A percentile compares a stretch with the other conserved stretches of the same genome.
Evolutionary conservation across 805 yeast genomes (phyloP).

Genomic region (Kazachstania africana): DNA sequence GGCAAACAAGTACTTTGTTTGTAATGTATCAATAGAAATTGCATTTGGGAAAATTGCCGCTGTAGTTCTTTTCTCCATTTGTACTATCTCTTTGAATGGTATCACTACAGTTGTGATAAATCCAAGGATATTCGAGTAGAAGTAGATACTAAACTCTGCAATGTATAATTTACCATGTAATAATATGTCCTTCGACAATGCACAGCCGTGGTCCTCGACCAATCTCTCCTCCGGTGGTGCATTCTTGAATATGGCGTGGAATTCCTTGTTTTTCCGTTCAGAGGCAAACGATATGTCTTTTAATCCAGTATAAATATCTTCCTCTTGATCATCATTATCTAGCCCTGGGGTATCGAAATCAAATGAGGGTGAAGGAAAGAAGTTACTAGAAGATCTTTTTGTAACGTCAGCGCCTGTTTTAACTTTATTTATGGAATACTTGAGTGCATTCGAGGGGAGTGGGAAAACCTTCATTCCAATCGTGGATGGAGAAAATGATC

Average conservation of each 20-base stretch:
- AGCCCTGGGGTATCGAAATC: not conserved
- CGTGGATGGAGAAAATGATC: constrained; percentile 16
- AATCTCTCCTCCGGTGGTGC: constrained; percentile 32
- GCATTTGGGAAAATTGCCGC: constrained; percentile 64
- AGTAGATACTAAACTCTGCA: constrained; percentile 43
- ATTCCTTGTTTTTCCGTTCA: constrained; percentile 44
- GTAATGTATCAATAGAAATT: constrained; percentile 48
- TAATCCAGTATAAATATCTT: constrained; percentile 4
- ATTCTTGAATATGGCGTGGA: constrained; percentile 46
- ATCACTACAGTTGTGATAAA: constrained; percentile 49
- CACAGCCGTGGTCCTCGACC: constrained; percentile 55
- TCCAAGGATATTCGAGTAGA: constrained; percentile 58
- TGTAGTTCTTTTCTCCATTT: constrained; percentile 52
- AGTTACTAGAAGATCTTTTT: not conserved
- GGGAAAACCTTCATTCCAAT: constrained; percentile 2
- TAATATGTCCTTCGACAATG: constrained; percentile 51
- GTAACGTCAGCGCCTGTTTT: constrained; percentile 5
- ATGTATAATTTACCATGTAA: constrained; percentile 57
- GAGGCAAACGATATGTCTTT: constrained; percentile 26
- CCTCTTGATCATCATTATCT: constrained; percentile 1
- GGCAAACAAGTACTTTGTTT: constrained; percentile 52
- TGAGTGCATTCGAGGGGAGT: constrained; percentile 3
- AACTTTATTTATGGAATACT: constrained; percentile 8
- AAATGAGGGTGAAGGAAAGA: not conserved
- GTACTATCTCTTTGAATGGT: constrained; percentile 49